Evolutionary conservation across 2,329 filamentous ascomycete species (phyloP), one percentile per base, ranked within the genome.

Genomic region (Chalaropsis ovoidea): DNA sequence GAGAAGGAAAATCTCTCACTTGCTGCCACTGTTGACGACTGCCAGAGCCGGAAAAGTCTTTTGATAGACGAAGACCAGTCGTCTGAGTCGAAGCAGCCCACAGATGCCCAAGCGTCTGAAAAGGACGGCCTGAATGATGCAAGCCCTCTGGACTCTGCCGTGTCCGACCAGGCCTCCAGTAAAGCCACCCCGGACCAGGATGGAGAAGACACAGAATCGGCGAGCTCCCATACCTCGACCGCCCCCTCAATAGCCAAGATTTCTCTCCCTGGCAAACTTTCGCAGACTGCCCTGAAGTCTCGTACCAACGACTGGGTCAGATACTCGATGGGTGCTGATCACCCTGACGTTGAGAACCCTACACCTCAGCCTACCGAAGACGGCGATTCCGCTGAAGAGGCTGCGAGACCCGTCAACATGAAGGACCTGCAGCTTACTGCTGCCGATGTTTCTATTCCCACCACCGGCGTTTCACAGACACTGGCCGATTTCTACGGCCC

Each of bases 221-320:
- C 72, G 1, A 73, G 72, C 19, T 81, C 78, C 0, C 72, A 70
- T 0, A 74, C 75, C 1, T 80, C 81, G 1, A 75, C 76, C 15
- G 74, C 76, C 7, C 75, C 74, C 17, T 82, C 76, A 60, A 73
- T 88, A 67, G 85, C 81, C 4, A 81, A 80, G 68, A 83, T 85
- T 2, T 80, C 80, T 11, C 80, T 95, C 10, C 89, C 89, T 0
- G 77, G 80, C n/a, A 83, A 84, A 13, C 75, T 91, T 42, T 94
- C 91, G 0, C 86, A 84, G 68, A 82, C 95, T 8, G 87, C 91
- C 1, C 78, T 90, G 73, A 89, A 88, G 0, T 95, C 94, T 72
- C 84, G 93, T 66, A 96, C 91, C 1, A 95, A 95, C 69, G 93
- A 97, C 76, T 97, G 93, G 93, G 90, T 91, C 0, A 96, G 96